Conservation (phyloP, 305 asterid species). For the Fraxinus velutina region DNA sequence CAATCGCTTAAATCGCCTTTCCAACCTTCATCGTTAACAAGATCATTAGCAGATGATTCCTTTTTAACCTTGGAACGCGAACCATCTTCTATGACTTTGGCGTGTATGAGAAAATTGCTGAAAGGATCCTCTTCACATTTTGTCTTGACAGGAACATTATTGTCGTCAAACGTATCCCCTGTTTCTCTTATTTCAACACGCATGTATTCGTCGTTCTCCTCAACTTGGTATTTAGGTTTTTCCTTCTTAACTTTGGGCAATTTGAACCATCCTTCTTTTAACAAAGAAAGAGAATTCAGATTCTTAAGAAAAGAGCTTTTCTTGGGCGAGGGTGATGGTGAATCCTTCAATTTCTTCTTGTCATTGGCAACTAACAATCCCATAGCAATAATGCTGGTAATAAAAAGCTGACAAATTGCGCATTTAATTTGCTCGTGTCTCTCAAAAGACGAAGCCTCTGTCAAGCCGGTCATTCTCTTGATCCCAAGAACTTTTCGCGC, state of each 20-base stretch:
- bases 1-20: conserved; percentile 16
- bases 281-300: conserved; percentile 32
- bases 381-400: conserved; percentile 64
- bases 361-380: conserved; percentile 40
- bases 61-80: neutral
- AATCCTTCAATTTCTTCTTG: conserved; percentile 24
- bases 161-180: conserved; percentile 23
- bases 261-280: conserved; percentile 42
- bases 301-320: conserved; percentile 31
- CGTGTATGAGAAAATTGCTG: neutral
- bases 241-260: conserved; percentile 26
- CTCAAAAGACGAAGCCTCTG: conserved; percentile 65
- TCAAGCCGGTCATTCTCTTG: conserved; percentile 60
- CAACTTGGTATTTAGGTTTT: neutral
- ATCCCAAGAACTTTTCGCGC: conserved; percentile 54
- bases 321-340: conserved; percentile 14
- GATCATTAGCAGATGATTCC: neutral
- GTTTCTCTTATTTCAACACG: conserved; percentile 19
- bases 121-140: conserved; percentile 11
- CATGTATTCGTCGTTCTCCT: conserved; percentile 20
- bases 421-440: conserved; percentile 75
- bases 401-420: conserved; percentile 75
- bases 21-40: neutral
- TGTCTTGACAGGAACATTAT: neutral
- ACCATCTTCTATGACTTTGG: neutral